Evolutionary conservation across 2,329 filamentous ascomycete species (phyloP).

Genomic region (Fusarium musae): DNA sequence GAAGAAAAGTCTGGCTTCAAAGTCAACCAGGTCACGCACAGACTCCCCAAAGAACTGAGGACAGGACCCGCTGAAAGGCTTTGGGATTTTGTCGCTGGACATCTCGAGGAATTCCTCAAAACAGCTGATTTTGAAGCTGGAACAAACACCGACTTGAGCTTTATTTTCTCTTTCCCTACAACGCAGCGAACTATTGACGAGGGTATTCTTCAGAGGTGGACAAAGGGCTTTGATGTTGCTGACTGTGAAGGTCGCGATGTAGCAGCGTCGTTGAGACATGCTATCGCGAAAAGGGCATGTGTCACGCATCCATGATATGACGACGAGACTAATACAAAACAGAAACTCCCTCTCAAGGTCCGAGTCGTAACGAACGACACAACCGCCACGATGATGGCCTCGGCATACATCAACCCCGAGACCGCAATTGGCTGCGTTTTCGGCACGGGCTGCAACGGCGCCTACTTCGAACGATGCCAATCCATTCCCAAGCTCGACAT

Average conservation of each 20-base stretch:
- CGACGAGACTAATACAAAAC: not conserved
- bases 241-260: slow-evolving; percentile 92
- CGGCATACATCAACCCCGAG: slow-evolving; percentile 88
- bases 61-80: not conserved
- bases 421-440: slow-evolving; percentile 99
- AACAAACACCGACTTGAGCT: slow-evolving; percentile 59
- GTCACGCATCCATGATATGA: fast-evolving
- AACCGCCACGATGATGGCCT: slow-evolving; percentile 95
- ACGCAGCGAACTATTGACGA: slow-evolving; percentile 94
- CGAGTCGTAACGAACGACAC: slow-evolving; percentile 97
- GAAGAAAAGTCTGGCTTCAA: not conserved
- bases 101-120: not conserved
- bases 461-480: slow-evolving; percentile 94
- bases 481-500: slow-evolving; percentile 93
- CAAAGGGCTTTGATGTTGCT: slow-evolving; percentile 94
- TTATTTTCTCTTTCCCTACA: slow-evolving; percentile 96
- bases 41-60: not conserved
- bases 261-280: slow-evolving; percentile 84
- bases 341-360: slow-evolving; percentile 91
- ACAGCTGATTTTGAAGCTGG: not conserved
- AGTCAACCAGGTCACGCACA: not conserved
- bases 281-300: slow-evolving; percentile 66
- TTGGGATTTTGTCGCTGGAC: slow-evolving; percentile 1
- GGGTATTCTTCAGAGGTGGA: slow-evolving; percentile 93
- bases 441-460: slow-evolving; percentile 96